Evolutionary conservation across 768 basidiomycete genomes (phyloP), one percentile per base, ranked within the genome.

Genomic region (Podaxis sp.): DNA sequence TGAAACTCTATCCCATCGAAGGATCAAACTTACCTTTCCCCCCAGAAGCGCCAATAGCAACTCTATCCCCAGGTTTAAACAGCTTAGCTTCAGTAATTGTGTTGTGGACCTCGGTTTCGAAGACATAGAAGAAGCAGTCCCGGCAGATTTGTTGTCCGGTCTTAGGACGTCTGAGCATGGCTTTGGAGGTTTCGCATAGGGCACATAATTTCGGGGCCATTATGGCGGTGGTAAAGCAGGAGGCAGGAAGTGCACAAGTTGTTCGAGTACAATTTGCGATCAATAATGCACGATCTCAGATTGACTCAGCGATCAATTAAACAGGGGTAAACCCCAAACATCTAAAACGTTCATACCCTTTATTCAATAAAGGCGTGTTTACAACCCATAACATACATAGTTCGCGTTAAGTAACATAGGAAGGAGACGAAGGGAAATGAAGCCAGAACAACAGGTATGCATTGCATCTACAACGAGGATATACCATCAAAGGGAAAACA

Each of bases 21-120:
- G 48, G 24, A 3, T 20, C 10, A 51, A 38, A 41, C 57, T 26
- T 80, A 93, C 96, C 96, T 84, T 99, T 99, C 50, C 97, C 97
- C 51, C 97, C 97, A 57, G 95, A 97, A 58, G 97, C 97, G 36
- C 97, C 97, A 63, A 99, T 99, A 26, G 97, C 97, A 41, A 99
- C 95, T 66, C 86, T 82, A 76, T 99, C 95, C 37, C 96, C 94
- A 11, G 87, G 81, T 71, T 87, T 87, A 81, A 99, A 99, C 3
- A 99, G 80, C 60, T 80, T 79, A 11, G 93, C 85, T 69, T 92
- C 84, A 5, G 80, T 87, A 71, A 99, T 98, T 0, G 97, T 98
- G 72, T 96, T 90, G 78, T 99, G 97, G 30, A 99, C 89, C 73
- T 99, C 97, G 0, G 95, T 96, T 80, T 99, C 97, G 69, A 99